Conservation (phyloP, 495 filamentous ascomycete species). For the Aspergillus olivimuriae region DNA sequence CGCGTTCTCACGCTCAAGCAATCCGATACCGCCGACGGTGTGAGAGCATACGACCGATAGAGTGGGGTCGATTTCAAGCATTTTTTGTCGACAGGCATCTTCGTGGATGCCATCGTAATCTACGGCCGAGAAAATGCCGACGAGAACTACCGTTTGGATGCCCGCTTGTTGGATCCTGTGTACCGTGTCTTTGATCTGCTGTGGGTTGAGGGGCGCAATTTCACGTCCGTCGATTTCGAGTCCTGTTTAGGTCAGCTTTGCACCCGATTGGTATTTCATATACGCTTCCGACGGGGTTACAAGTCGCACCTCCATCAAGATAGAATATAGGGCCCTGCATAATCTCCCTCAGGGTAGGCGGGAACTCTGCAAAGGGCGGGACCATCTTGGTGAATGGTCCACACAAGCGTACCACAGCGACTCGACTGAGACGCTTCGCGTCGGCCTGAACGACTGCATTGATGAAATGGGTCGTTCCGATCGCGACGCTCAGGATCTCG, state of each 20-base stretch:
- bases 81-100: conserved; percentile 14
- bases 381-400: conserved; percentile 47
- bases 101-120: conserved; percentile 22
- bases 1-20: conserved; percentile 49
- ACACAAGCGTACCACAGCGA: conserved; percentile 50
- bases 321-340: conserved; percentile 29
- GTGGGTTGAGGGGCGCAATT: conserved; percentile 19
- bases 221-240: conserved; percentile 35
- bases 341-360: conserved; percentile 22
- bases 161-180: conserved; percentile 1
- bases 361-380: conserved; percentile 47
- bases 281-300: not conserved
- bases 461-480: conserved; percentile 60
- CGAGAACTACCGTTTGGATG: conserved; percentile 25
- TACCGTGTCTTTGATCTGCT: conserved; percentile 16
- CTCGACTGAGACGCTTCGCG: conserved; percentile 40
- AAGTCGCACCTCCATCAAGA: conserved; percentile 25
- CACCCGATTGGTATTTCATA: too few species aligned
- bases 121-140: conserved; percentile 34
- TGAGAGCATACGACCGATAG: conserved; percentile 34
- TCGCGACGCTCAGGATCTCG: conserved; percentile 48
- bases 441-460: conserved; percentile 57
- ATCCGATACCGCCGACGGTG: conserved; percentile 39
- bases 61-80: conserved; percentile 9
- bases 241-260: conserved; percentile 10